Conservation (phyloP, 140 eudicot genomes). For the Artemisia princeps region DNA sequence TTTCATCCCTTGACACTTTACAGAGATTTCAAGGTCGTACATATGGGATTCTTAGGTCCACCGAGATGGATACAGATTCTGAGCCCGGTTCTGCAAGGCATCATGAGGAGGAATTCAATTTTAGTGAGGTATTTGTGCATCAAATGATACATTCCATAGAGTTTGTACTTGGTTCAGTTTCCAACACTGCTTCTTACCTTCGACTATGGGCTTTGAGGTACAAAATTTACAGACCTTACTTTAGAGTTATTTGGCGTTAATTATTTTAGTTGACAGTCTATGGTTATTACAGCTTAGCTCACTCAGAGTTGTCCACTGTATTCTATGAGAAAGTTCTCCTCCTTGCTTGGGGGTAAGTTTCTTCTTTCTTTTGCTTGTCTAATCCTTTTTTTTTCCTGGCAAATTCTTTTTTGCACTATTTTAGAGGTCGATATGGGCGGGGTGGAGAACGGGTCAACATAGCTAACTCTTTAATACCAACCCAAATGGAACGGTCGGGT, state of each 20-base stretch:
- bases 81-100: slow-evolving; percentile 82
- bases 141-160: slow-evolving; percentile 97
- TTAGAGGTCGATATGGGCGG: not conserved
- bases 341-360: slow-evolving; percentile 91
- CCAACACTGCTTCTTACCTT: slow-evolving; percentile 96
- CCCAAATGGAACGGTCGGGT: not conserved
- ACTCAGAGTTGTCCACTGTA: slow-evolving; percentile 96
- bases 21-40: slow-evolving; percentile 97
- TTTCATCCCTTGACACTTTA: slow-evolving; percentile 14
- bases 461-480: too few relatives aligned
- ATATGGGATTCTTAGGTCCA: slow-evolving; percentile 68
- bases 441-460: not conserved
- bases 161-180: slow-evolving; percentile 95
- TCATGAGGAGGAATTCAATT: slow-evolving; percentile 81
- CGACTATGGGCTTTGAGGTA: slow-evolving; percentile 99
- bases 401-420: not conserved
- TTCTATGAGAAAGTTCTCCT: slow-evolving; percentile 93
- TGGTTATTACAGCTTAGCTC: slow-evolving; percentile 71
- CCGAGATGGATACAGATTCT: slow-evolving; percentile 68
- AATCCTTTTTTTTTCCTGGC: not conserved
- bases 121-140: slow-evolving; percentile 95
- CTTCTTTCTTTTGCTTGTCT: slow-evolving; percentile 8
- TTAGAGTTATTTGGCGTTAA: not conserved
- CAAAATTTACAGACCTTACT: not conserved
- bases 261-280: slow-evolving; percentile 4